phyloP scores from a whole-genome alignment of 257 asterid genomes.

The Striga asiatica region DNA sequence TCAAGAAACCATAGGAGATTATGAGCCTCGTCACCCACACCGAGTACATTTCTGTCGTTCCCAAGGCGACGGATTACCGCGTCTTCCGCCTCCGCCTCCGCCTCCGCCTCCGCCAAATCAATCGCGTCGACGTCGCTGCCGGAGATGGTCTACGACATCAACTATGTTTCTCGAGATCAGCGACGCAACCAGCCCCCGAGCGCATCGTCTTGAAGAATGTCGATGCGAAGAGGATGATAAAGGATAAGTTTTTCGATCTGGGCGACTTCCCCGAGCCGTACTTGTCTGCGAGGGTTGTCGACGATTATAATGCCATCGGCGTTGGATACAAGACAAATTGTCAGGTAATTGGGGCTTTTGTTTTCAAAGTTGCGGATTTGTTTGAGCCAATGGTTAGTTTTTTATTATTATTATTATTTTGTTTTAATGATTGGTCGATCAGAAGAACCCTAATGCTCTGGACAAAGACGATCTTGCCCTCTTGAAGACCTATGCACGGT shows the following conservation, averaged over 20 bases:
- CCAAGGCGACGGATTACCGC: slow-evolving; percentile 84
- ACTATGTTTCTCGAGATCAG: slow-evolving; percentile 81
- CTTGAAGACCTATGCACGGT: no score
- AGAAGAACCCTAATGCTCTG: no score
- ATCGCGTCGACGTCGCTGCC: slow-evolving; percentile 70
- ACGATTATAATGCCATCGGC: slow-evolving; percentile 57
- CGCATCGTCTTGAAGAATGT: slow-evolving; percentile 67
- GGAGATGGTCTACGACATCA: slow-evolving; percentile 84
- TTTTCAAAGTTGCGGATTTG: no score
- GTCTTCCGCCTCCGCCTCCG: slow-evolving; percentile 69
- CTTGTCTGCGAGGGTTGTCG: slow-evolving; percentile 41
- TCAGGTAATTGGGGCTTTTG: no score
- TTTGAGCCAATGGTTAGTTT: no score
- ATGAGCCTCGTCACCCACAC: slow-evolving; percentile 67
- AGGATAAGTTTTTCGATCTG: slow-evolving; percentile 51
- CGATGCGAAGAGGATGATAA: slow-evolving; percentile 67
- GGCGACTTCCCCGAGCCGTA: slow-evolving; percentile 67
- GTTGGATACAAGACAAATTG: slow-evolving; percentile 83
- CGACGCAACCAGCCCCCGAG: slow-evolving; percentile 77
- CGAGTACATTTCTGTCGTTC: slow-evolving; percentile 41
- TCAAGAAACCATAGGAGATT: slow-evolving; percentile 75
- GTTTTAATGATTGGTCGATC: no score
- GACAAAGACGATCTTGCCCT: no score
- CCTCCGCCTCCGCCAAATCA: slow-evolving; percentile 46
- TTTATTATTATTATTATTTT: no score